Evolutionary conservation across 2,329 filamentous ascomycete species (phyloP).

Genomic region (Colletotrichum sp.): DNA sequence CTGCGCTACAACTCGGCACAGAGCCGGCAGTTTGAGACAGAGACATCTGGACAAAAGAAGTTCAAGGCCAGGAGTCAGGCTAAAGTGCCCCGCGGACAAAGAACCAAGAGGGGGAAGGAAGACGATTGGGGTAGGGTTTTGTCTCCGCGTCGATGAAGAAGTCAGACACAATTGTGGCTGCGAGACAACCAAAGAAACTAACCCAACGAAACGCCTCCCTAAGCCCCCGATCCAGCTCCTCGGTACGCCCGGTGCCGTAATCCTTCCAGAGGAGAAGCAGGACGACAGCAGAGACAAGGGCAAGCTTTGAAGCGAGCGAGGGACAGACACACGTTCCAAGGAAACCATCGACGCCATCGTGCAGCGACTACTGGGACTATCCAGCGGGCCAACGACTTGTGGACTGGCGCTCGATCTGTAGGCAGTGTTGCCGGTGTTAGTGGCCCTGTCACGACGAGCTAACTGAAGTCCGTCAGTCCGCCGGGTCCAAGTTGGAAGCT

Average conservation of each 20-base stretch:
- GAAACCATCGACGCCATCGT: not conserved
- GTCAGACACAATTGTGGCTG: not conserved
- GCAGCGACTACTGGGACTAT: not conserved
- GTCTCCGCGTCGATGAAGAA: not conserved
- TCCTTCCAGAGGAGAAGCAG: not conserved
- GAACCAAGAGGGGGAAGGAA: not conserved
- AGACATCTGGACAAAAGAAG: conserved; percentile 12
- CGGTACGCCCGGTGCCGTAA: not conserved
- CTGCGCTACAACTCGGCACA: not conserved
- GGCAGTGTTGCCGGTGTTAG: not conserved
- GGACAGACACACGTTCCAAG: not conserved
- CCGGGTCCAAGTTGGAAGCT: not conserved
- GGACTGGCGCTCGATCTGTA: not conserved
- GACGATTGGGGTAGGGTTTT: not conserved
- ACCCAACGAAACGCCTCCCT: not conserved
- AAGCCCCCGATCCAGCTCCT: not conserved
- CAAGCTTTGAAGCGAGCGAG: not conserved
- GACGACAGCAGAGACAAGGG: not conserved
- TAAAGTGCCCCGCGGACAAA: conserved; percentile 6
- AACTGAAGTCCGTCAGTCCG: not conserved
- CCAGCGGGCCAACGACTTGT: not conserved
- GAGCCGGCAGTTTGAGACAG: conserved; percentile 9
- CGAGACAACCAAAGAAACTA: not conserved
- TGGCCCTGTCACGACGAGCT: not conserved
- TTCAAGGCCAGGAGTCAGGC: not conserved